Base-by-base conservation (phyloP, 106 monocot genomes). In the Xerophyta viscosa region DNA sequence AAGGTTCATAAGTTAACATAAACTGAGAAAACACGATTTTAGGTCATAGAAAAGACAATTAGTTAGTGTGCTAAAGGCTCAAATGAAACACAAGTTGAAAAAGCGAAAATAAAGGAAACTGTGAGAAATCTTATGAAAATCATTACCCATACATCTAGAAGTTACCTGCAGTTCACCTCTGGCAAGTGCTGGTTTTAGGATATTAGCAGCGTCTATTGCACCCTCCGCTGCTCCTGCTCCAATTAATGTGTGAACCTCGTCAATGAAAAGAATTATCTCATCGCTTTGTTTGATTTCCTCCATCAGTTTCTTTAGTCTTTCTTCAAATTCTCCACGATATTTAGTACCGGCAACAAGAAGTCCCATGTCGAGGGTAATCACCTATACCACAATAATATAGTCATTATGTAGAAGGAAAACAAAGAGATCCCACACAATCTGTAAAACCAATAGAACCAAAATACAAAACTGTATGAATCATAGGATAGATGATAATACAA, bases 291-390 rank as follows among this genome's bases (percentile, higher is more conserved):
- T 76, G 20, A 76, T 70, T 60, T 76, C 76, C 59, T 76, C 76
- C 76, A 76, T 76, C 53, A 76, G 46, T 31, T 76, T 76, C 47
- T 76, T 75, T n/a, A 75, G 26, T 27, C 58, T 58, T 26, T 58
- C 58, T 19, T 58, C 58, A 58, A 58, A 58, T 23, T 58, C 58
- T 68, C 75, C 75, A 54, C 75, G 67, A 27, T 75, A 75, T 20
- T 75, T 75, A 23, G 76, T 76, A 27, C 76, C 76, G 22, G 76
- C 76, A 58, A 76, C 76, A 58, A 76, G 76, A 26, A 76, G 58
- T 29, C 75, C 75, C 69, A 76, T 76, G 36, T 76, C 76, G 23
- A 76, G 76, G 19, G 76, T 76, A 58, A 76, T 70, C 46, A 76
- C 76, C 75, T 74, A 10, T 20, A n/a, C 27, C 46, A 39, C 10